Evolutionary conservation across 768 basidiomycete genomes (phyloP).

Genomic region (Termitomyces sp.): DNA sequence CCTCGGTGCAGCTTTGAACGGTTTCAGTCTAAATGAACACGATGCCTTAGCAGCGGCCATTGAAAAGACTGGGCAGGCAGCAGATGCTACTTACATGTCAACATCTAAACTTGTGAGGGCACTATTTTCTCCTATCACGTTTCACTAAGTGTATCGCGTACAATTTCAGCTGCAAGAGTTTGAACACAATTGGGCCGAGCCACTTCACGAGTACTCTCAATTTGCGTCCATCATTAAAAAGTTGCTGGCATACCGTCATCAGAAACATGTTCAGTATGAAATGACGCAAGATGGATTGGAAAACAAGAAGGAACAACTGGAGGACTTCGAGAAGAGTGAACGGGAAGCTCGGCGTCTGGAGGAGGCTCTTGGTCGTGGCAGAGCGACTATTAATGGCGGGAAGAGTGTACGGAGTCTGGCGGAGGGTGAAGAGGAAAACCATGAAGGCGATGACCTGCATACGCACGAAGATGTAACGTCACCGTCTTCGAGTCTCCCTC

Average conservation of each 20-base stretch:
- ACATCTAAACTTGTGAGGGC: slow-evolving; percentile 78
- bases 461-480: slow-evolving; percentile 34
- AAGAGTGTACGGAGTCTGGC: slow-evolving; percentile 19
- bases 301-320: slow-evolving; percentile 76
- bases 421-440: slow-evolving; percentile 21
- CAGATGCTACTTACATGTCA: slow-evolving; percentile 90
- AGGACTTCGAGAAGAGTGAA: slow-evolving; percentile 91
- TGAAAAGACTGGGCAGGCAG: slow-evolving; percentile 96
- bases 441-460: slow-evolving; percentile 20
- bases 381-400: slow-evolving; percentile 20
- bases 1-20: slow-evolving; percentile 88
- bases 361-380: slow-evolving; percentile 73
- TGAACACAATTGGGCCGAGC: slow-evolving; percentile 94
- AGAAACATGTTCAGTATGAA: slow-evolving; percentile 97
- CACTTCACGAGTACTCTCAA: slow-evolving; percentile 92
- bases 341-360: slow-evolving; percentile 86
- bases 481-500: slow-evolving; percentile 54
- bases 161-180: slow-evolving; percentile 78
- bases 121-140: background rate
- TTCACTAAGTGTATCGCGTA: slow-evolving; percentile 4
- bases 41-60: slow-evolving; percentile 75
- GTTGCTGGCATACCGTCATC: slow-evolving; percentile 90
- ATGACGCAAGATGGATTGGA: slow-evolving; percentile 93
- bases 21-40: slow-evolving; percentile 86
- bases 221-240: slow-evolving; percentile 95